phyloP scores from a whole-genome alignment of 129 eudicot genomes.

The Gnaphalium uliginosum region DNA sequence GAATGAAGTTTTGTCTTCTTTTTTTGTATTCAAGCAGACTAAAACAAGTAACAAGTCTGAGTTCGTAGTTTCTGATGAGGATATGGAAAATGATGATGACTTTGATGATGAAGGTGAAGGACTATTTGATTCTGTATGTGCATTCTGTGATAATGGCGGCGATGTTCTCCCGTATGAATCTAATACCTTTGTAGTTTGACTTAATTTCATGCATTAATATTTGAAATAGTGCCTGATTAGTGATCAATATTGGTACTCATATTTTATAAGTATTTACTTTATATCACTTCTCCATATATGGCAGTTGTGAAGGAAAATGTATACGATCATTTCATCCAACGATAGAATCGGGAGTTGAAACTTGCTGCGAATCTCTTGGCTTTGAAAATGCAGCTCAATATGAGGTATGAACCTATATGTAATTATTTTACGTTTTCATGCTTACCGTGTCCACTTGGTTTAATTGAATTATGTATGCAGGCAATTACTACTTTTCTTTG shows the following conservation, averaged over 20 bases:
- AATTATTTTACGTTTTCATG: conserved; percentile 12
- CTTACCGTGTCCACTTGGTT: not conserved
- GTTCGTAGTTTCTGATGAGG: conserved; percentile 32
- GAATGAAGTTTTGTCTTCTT: not conserved
- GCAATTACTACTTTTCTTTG: conserved; percentile 59
- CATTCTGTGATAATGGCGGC: conserved; percentile 82
- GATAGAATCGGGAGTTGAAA: conserved; percentile 50
- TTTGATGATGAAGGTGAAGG: conserved; percentile 30
- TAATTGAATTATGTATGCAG: conserved; percentile 36
- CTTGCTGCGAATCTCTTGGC: conserved; percentile 70
- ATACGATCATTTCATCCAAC: conserved; percentile 89
- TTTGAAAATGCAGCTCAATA: conserved; percentile 49
- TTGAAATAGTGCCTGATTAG: not conserved
- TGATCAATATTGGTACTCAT: conserved; percentile 4
- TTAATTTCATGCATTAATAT: conserved; percentile 1
- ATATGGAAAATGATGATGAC: conserved; percentile 23
- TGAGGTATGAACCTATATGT: conserved; percentile 49
- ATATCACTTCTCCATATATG: conserved; percentile 17
- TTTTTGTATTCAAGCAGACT: conserved; percentile 39
- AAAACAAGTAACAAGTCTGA: conserved; percentile 24
- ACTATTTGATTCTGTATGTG: conserved; percentile 64
- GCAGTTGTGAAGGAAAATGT: conserved; percentile 89
- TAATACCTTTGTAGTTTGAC: conserved; percentile 4
- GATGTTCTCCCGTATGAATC: conserved; percentile 55
- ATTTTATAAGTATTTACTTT: not conserved